Conservation (phyloP, 495 filamentous ascomycete genomes). For the Penicillium salamii region DNA sequence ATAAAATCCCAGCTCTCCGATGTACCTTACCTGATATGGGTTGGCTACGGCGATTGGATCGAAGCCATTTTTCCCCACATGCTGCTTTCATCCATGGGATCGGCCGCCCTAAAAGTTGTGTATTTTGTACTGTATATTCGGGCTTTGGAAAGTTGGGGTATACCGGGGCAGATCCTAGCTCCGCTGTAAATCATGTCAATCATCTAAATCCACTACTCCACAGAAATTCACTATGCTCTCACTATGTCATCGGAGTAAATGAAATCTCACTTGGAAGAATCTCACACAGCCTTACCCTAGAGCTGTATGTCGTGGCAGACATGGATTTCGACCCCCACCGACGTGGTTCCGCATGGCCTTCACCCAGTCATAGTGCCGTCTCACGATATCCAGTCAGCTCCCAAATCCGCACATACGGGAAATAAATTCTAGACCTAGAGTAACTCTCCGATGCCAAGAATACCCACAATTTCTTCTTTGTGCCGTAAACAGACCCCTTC, state of each 20-base stretch:
- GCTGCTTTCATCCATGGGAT: background rate
- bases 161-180: too few species aligned
- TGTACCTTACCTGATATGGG: slow-evolving; percentile 1
- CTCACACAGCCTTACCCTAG: background rate
- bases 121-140: too few species aligned
- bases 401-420: background rate
- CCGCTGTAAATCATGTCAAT: too few species aligned
- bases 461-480: background rate
- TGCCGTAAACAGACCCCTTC: background rate
- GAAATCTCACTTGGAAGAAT: background rate
- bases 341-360: background rate
- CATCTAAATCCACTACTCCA: too few species aligned
- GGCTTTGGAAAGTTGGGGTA: too few species aligned
- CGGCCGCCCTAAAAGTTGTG: background rate
- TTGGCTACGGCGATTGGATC: slow-evolving; percentile 1
- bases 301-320: background rate
- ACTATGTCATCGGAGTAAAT: too few species aligned
- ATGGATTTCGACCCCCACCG: background rate
- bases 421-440: background rate
- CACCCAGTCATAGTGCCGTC: slow-evolving; percentile 1
- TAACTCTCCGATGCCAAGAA: background rate
- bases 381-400: background rate
- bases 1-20: background rate
- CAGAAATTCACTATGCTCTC: too few species aligned
- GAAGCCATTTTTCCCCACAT: background rate